Conservation (phyloP, 441 rosid species). For the Adansonia grandidieri region DNA sequence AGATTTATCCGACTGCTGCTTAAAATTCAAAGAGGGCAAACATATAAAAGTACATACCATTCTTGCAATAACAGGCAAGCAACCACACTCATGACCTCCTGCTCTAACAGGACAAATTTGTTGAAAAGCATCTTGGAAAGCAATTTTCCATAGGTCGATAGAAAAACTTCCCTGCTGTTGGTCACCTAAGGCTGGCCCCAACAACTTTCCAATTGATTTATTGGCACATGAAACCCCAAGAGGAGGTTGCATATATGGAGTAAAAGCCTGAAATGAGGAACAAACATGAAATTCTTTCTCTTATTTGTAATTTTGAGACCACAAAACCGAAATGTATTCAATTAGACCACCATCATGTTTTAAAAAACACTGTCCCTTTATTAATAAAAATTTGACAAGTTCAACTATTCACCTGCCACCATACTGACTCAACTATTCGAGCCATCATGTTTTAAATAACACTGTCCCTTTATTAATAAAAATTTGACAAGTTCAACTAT, state of each 20-base stretch:
- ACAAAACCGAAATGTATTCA: neutral
- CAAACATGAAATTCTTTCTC: conserved; percentile 19
- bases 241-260: conserved; percentile 80
- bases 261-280: conserved; percentile 57
- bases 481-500: neutral
- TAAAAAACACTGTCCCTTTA: neutral
- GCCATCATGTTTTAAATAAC: neutral
- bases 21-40: conserved; percentile 21
- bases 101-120: conserved; percentile 78
- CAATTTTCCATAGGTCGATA: conserved; percentile 67
- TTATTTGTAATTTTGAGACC: neutral
- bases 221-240: conserved; percentile 38
- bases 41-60: conserved; percentile 45
- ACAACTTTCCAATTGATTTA: conserved; percentile 48
- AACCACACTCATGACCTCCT: conserved; percentile 84
- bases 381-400: neutral
- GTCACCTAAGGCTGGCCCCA: conserved; percentile 74
- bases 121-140: conserved; percentile 66
- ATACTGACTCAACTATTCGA: conserved; percentile 5
- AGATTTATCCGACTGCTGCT: conserved; percentile 22
- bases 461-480: neutral
- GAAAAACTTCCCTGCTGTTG: conserved; percentile 74
- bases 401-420: conserved; percentile 69
- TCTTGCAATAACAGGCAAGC: conserved; percentile 73
- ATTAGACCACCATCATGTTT: conserved; percentile 2